These are phyloP conservation scores for Barnettozyma californica DNA, from an alignment of 805 yeast species.

Conservation along the genomic window DNA sequence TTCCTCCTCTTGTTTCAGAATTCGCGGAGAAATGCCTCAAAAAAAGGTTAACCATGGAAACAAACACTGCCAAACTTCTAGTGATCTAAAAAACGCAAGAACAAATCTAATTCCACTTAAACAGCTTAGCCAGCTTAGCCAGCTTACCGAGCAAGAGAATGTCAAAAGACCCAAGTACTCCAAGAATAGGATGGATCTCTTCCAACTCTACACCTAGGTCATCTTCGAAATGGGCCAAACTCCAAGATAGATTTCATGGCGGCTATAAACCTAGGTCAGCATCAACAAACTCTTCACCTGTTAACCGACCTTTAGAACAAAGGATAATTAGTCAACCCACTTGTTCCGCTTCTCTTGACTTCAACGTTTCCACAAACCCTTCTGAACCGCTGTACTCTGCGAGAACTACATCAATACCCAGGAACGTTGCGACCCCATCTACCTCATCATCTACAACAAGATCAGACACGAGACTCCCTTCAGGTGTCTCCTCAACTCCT, in stretches of 20 bases:
- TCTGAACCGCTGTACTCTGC: conserved; percentile 4
- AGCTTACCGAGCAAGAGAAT: not conserved
- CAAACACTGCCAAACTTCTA: not conserved
- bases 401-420: conserved; percentile 20
- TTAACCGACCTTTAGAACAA: not conserved
- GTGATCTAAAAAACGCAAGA: too few relatives aligned
- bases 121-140: not conserved
- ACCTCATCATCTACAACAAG: not conserved
- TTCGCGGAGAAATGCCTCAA: conserved; percentile 2
- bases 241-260: conserved; percentile 18
- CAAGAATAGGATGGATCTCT: conserved; percentile 3
- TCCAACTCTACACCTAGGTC: conserved; percentile 1
- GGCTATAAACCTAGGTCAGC: conserved; percentile 1
- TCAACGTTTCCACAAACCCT: not conserved
- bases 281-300: not conserved
- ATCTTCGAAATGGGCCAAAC: conserved; percentile 21
- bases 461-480: not conserved
- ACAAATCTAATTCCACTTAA: too few relatives aligned
- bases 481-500: conserved; percentile 4
- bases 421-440: conserved; percentile 3
- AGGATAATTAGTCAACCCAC: not conserved
- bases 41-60: not conserved
- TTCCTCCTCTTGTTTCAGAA: conserved; percentile 3
- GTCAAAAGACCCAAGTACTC: conserved; percentile 3
- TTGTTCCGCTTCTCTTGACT: not conserved